These are phyloP conservation scores for Naganishia antarctica DNA, from an alignment of 768 basidiomycete species.

Conservation along the genomic window DNA sequence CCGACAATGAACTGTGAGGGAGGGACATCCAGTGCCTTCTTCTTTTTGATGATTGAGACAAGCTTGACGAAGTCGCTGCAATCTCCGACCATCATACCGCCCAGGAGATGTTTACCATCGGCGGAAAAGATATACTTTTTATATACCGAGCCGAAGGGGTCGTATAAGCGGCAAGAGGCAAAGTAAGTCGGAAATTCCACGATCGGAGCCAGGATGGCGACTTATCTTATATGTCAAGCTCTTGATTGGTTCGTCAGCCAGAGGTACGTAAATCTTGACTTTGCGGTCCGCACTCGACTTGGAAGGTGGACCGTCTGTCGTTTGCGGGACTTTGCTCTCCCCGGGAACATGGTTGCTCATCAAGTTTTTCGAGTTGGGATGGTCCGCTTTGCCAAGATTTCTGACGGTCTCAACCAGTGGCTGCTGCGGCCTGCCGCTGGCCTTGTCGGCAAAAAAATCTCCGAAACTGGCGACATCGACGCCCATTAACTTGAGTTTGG, in stretches of 20 bases:
- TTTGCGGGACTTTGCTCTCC: slow-evolving; percentile 23
- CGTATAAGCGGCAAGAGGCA: slow-evolving; percentile 46
- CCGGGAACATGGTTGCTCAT: slow-evolving; percentile 29
- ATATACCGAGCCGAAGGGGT: slow-evolving; percentile 67
- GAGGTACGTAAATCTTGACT: slow-evolving; percentile 35
- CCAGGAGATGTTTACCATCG: slow-evolving; percentile 67
- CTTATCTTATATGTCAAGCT: slow-evolving; percentile 56
- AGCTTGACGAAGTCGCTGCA: slow-evolving; percentile 65
- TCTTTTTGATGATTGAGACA: slow-evolving; percentile 66
- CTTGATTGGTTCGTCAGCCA: slow-evolving; percentile 54
- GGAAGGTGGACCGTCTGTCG: slow-evolving; percentile 32
- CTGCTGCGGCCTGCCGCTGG: slow-evolving; percentile 29
- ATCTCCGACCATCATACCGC: slow-evolving; percentile 78
- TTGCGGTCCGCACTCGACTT: slow-evolving; percentile 29
- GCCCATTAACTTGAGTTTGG: slow-evolving; percentile 65
- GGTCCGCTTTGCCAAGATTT: slow-evolving; percentile 26
- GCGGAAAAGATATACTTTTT: slow-evolving; percentile 71
- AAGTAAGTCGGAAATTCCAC: neutral
- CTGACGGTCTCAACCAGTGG: slow-evolving; percentile 34
- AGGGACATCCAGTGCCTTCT: slow-evolving; percentile 64
- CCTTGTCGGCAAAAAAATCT: slow-evolving; percentile 64
- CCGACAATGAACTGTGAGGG: slow-evolving; percentile 67
- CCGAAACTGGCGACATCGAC: slow-evolving; percentile 56
- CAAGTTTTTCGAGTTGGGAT: slow-evolving; percentile 27
- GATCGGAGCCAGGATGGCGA: neutral